A percentile compares a stretch with the other conserved stretches of the same genome.
These are phyloP conservation scores for Musa itinerans DNA, from an alignment of 176 grass and related monocot genomes.

Conservation along the genomic window DNA sequence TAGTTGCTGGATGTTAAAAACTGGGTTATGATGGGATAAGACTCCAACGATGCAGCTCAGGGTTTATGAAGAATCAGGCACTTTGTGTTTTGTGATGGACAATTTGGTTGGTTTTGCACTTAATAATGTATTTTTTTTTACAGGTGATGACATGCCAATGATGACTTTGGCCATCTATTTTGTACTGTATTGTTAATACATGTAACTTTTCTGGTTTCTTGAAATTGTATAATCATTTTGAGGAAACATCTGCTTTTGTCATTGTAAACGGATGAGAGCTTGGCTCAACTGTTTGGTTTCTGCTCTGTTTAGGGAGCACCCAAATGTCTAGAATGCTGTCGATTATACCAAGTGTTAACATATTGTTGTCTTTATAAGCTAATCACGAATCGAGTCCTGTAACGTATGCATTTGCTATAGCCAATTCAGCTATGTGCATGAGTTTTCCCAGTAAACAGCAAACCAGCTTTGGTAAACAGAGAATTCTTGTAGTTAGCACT, in stretches of 20 bases:
- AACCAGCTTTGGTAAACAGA: too few species aligned
- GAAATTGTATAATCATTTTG: not conserved
- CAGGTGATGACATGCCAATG: not conserved
- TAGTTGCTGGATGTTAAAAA: not conserved
- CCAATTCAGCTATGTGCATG: too few species aligned
- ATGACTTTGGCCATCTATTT: not conserved
- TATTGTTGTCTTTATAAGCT: too few species aligned
- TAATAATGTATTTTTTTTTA: not conserved
- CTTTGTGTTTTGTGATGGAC: not conserved
- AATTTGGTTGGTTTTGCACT: not conserved
- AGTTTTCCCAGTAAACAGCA: too few species aligned
- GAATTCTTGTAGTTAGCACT: too few species aligned
- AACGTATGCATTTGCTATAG: too few species aligned
- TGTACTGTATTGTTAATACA: not conserved
- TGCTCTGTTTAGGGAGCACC: too few species aligned
- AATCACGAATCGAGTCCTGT: too few species aligned
- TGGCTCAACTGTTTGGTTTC: too few species aligned
- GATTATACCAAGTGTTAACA: too few species aligned
- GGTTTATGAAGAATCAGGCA: not conserved
- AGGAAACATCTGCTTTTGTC: not conserved
- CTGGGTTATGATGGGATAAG: not conserved
- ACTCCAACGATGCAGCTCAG: not conserved
- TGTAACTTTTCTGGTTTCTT: not conserved
- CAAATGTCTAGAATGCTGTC: too few species aligned
- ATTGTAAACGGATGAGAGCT: too few species aligned